Conservation (phyloP, 2,329 filamentous ascomycete species). For the Penicillium hesseltinei region DNA sequence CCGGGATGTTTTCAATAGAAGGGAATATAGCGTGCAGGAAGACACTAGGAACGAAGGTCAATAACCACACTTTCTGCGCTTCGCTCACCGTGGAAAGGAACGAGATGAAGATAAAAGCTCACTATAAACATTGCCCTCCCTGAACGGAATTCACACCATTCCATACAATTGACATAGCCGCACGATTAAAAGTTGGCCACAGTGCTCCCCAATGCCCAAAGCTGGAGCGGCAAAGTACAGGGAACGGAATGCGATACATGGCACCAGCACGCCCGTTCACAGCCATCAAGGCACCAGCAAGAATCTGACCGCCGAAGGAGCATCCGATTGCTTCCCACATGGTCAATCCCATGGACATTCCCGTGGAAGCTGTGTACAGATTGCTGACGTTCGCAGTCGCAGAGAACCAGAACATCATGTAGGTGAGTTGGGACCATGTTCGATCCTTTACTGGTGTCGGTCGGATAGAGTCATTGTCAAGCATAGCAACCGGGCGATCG, state of each 20-base stretch:
- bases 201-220: conserved; percentile 48
- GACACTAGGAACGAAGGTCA: conserved; percentile 20
- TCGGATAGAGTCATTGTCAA: conserved; percentile 45
- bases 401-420: conserved; percentile 47
- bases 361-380: conserved; percentile 42
- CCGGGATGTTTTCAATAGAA: conserved; percentile 39
- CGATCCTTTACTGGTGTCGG: conserved; percentile 42
- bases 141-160: conserved; percentile 44
- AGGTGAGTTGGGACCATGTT: conserved; percentile 44
- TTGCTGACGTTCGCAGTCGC: conserved; percentile 39
- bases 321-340: conserved; percentile 52
- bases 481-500: conserved; percentile 12
- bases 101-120: neutral
- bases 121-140: conserved; percentile 41
- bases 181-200: conserved; percentile 43
- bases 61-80: neutral
- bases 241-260: conserved; percentile 46
- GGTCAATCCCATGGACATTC: conserved; percentile 45
- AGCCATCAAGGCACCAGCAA: conserved; percentile 36
- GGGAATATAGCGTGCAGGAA: conserved; percentile 47
- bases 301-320: conserved; percentile 42
- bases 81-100: neutral
- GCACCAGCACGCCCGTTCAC: conserved; percentile 47
- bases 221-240: conserved; percentile 43
- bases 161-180: conserved; percentile 49